A percentile compares a stretch with the other conserved stretches of the same genome.
Conservation (phyloP, 306 rosid species). For the Lathyrus oleraceus region DNA sequence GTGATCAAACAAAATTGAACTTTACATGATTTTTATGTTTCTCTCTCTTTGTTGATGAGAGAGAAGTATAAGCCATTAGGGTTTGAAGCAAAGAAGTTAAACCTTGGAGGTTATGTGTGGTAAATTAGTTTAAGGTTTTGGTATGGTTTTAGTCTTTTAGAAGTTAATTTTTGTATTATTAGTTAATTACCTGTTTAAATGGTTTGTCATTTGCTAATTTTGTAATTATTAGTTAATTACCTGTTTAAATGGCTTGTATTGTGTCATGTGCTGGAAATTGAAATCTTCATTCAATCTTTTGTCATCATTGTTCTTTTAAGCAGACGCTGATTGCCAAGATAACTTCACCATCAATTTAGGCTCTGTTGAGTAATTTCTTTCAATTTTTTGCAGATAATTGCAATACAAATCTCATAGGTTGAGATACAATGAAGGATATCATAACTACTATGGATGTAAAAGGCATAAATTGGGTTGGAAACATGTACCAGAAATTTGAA, state of each 20-base stretch:
- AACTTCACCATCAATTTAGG: conserved; percentile 1
- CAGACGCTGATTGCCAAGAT: neutral
- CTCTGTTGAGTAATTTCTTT: conserved; percentile 9
- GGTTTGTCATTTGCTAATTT: neutral
- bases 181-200: conserved; percentile 1
- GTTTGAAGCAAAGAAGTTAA: conserved; percentile 15
- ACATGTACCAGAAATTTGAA: conserved; percentile 76
- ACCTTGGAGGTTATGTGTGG: conserved; percentile 18
- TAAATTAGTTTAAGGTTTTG: conserved; percentile 38
- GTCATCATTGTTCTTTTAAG: conserved; percentile 20
- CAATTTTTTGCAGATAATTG: conserved; percentile 42
- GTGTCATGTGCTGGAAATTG: conserved; percentile 23
- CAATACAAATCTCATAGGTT: conserved; percentile 26
- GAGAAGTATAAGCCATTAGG: neutral
- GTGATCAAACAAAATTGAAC: conserved; percentile 13
- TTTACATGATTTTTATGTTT: conserved; percentile 3
- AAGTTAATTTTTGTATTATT: conserved; percentile 28
- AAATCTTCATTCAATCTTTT: conserved; percentile 11
- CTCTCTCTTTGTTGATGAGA: conserved; percentile 24
- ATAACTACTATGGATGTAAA: conserved; percentile 64
- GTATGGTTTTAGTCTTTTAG: conserved; percentile 27
- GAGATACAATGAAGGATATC: conserved; percentile 30
- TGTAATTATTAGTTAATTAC: conserved; percentile 17
- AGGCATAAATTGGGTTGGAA: conserved; percentile 86
- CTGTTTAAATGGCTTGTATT: neutral